These are phyloP conservation scores for Ascochyta pisi DNA, from an alignment of 2,329 filamentous ascomycete species.

Conservation along the genomic window DNA sequence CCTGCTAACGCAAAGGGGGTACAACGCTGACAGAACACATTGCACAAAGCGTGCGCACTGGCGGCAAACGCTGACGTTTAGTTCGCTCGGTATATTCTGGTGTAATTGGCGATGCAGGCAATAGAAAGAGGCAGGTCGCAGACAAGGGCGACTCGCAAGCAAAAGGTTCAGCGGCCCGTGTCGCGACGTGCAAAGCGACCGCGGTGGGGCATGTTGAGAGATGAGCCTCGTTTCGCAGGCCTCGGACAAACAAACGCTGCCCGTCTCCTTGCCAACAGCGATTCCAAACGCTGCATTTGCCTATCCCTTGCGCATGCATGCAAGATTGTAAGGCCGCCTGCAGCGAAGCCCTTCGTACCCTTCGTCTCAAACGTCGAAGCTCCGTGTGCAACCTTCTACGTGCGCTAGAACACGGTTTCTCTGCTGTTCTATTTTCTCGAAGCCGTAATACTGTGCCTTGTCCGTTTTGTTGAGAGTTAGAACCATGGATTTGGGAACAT, in stretches of 20 bases:
- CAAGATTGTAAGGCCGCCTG: conserved; percentile 6
- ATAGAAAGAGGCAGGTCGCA: conserved; percentile 12
- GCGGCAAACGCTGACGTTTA: conserved; percentile 6
- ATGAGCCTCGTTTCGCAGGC: conserved; percentile 9
- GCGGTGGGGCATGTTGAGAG: conserved; percentile 16
- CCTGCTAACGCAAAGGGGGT: conserved; percentile 9
- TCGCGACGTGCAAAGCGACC: neutral
- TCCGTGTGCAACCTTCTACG: neutral
- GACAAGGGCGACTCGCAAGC: neutral
- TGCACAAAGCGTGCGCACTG: conserved; percentile 9
- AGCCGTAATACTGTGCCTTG: conserved; percentile 1
- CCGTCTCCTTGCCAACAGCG: neutral
- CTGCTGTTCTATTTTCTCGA: conserved; percentile 6
- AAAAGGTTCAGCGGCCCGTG: conserved; percentile 14
- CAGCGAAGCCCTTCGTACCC: conserved; percentile 3
- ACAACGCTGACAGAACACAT: conserved; percentile 3
- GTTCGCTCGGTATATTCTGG: conserved; percentile 7
- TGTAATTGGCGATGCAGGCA: conserved; percentile 5
- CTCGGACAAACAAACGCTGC: neutral
- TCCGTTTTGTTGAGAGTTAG: neutral
- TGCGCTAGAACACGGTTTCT: conserved; percentile 8
- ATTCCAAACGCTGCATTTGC: neutral
- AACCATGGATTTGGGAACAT: neutral
- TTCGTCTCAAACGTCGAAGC: conserved; percentile 17
- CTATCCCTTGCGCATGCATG: conserved; percentile 7